Evolutionary conservation across 345 rosid genomes (phyloP).

Genomic region (Balakata baccata): DNA sequence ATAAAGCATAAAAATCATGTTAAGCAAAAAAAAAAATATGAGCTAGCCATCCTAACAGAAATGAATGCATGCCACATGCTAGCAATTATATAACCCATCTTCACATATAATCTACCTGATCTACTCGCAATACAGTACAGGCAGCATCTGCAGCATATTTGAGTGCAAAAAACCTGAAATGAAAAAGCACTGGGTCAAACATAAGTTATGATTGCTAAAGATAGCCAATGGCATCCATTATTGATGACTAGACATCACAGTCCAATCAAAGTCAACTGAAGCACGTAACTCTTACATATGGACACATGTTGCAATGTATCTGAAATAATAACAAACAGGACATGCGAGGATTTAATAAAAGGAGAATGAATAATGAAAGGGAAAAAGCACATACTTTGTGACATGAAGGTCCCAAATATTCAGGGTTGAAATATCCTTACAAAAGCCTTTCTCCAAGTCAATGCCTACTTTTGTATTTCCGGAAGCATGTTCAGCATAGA

Average conservation of each 20-base stretch:
- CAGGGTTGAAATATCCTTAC: slow-evolving; percentile 61
- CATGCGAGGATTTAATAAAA: neutral
- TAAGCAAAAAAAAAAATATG: neutral
- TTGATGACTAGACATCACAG: neutral
- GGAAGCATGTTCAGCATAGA: slow-evolving; percentile 87
- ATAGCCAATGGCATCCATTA: neutral
- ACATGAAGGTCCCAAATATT: slow-evolving; percentile 85
- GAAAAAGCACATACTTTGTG: slow-evolving; percentile 59
- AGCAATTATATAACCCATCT: neutral
- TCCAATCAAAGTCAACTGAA: neutral
- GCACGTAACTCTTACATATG: neutral
- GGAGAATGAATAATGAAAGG: neutral
- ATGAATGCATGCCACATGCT: neutral
- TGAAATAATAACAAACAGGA: neutral
- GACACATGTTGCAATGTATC: neutral
- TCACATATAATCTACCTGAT: slow-evolving; percentile 55
- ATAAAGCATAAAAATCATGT: neutral
- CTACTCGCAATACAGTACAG: slow-evolving; percentile 93
- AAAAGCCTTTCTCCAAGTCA: slow-evolving; percentile 75
- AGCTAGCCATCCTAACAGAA: neutral
- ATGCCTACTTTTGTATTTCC: slow-evolving; percentile 87
- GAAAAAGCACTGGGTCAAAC: neutral
- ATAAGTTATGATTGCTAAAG: neutral
- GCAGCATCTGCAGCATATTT: slow-evolving; percentile 97
- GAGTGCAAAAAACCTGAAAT: slow-evolving; percentile 73